Conservation (phyloP, 106 monocot genomes). For the Allium cepa region DNA sequence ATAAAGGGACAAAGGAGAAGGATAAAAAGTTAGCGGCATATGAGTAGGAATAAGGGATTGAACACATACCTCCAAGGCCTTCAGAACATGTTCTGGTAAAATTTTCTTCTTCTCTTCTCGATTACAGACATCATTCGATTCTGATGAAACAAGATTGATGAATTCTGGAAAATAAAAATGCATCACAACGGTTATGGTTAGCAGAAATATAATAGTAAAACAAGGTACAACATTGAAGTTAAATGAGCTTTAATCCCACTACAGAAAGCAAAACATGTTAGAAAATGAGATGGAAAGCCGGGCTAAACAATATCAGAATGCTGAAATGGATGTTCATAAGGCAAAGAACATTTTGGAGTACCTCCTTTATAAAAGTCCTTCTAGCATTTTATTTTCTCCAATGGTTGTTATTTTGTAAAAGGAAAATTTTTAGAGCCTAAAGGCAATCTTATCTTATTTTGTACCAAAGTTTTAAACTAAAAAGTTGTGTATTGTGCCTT, state of each 20-base stretch:
- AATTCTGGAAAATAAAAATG: slow-evolving; percentile 53
- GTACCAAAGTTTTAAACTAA: no score
- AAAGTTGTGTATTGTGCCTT: no score
- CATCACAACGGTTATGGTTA: not conserved
- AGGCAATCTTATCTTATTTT: no score
- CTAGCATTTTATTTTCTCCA: no score
- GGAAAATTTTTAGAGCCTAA: no score
- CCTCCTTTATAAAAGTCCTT: no score
- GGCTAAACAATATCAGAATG: not conserved
- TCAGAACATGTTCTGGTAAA: slow-evolving; percentile 96
- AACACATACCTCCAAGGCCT: slow-evolving; percentile 72
- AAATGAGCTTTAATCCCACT: not conserved
- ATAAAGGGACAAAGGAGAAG: no score
- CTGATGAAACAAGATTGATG: slow-evolving; percentile 94
- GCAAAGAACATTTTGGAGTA: no score
- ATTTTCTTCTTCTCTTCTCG: slow-evolving; percentile 94
- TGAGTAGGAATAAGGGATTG: no score
- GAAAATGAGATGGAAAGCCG: not conserved
- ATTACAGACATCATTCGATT: slow-evolving; percentile 94
- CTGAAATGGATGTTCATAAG: no score
- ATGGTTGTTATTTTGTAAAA: no score
- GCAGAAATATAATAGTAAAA: not conserved
- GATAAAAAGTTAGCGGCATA: no score
- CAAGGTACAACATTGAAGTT: not conserved
- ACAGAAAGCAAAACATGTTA: not conserved